These are phyloP conservation scores for Jimgerdemannia lactiflua DNA, from an alignment of 192 early-diverging fungal species.

Conservation along the genomic window DNA sequence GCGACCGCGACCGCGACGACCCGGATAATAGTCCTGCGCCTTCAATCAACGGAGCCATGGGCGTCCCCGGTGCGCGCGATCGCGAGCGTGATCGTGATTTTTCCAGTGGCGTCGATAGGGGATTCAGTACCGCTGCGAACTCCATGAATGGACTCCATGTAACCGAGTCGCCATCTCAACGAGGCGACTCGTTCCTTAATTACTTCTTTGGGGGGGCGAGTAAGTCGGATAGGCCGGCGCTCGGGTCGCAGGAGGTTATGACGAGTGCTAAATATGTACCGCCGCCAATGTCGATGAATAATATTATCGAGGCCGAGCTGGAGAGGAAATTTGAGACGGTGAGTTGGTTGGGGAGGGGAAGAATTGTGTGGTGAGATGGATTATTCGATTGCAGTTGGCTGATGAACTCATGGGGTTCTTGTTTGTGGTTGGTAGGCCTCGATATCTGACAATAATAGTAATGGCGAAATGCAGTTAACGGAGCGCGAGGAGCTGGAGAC, in stretches of 20 bases:
- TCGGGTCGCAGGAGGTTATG: slow-evolving; percentile 23
- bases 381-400: not conserved
- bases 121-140: not conserved
- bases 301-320: slow-evolving; percentile 32
- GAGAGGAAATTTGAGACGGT: slow-evolving; percentile 28
- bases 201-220: slow-evolving; percentile 46
- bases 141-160: not conserved
- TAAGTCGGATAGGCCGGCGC: slow-evolving; percentile 32
- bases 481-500: slow-evolving; percentile 74
- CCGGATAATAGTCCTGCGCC: no score
- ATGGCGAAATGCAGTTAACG: slow-evolving; percentile 2
- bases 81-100: not conserved
- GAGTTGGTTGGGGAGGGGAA: slow-evolving; percentile 5
- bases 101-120: slow-evolving; percentile 1
- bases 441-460: not conserved
- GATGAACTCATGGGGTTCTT: not conserved
- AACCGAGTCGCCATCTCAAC: slow-evolving; percentile 15
- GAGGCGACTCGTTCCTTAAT: slow-evolving; percentile 39
- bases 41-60: not conserved
- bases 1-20: no score
- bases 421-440: not conserved
- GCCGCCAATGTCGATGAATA: slow-evolving; percentile 26
- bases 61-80: not conserved
- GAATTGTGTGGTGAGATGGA: not conserved
- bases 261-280: slow-evolving; percentile 20